These are phyloP conservation scores for Orbilia oligospora DNA, from an alignment of 2,329 filamentous ascomycete genomes.

Conservation along the genomic window DNA sequence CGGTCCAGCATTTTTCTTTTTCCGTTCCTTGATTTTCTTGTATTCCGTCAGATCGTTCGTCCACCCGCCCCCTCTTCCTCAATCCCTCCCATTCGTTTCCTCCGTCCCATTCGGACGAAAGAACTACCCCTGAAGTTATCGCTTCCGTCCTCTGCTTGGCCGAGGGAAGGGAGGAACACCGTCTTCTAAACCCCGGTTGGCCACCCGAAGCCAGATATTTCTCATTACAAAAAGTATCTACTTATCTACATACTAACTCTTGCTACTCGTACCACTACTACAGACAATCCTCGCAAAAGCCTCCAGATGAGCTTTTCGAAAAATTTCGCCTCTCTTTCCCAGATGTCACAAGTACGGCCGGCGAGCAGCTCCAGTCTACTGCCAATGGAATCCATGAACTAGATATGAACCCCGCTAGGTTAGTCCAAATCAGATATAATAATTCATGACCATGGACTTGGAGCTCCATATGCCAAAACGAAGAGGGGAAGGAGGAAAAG, in stretches of 20 bases:
- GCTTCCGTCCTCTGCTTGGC: neutral
- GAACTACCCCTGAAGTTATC: slow-evolving; percentile 2
- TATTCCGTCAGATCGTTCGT: neutral
- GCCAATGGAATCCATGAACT: slow-evolving; percentile 50
- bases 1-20: neutral
- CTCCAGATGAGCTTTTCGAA: slow-evolving; percentile 64
- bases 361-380: slow-evolving; percentile 44
- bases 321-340: slow-evolving; percentile 64
- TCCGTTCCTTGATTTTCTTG: slow-evolving; percentile 17
- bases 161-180: neutral
- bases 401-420: slow-evolving; percentile 44
- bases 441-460: neutral
- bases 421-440: slow-evolving; percentile 7
- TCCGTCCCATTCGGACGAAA: neutral
- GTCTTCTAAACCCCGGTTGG: neutral
- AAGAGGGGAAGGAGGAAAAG: too few relatives aligned
- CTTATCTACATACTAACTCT: neutral
- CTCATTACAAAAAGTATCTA: too few relatives aligned
- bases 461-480: neutral
- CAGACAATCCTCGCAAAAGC: slow-evolving; percentile 64
- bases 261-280: neutral
- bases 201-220: neutral
- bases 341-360: slow-evolving; percentile 61
- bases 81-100: neutral
- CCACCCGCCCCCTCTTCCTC: too few relatives aligned